Evolutionary conservation across 2,329 filamentous ascomycete genomes (phyloP).

Genomic region (Tolypocladium cylindrosporum): DNA sequence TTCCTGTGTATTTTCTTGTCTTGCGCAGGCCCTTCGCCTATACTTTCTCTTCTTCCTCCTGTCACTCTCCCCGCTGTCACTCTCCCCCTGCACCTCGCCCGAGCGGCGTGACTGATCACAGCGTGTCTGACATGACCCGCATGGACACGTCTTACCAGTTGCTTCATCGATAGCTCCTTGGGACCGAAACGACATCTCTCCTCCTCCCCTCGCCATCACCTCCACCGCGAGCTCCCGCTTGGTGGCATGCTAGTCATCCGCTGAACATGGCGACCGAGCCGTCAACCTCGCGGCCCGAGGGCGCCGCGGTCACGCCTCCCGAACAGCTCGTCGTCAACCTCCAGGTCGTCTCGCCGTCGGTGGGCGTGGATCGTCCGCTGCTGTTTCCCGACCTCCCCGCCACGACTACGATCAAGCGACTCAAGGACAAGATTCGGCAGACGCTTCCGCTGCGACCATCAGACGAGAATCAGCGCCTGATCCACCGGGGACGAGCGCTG

Average conservation of each 20-base stretch:
- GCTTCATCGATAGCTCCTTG: neutral
- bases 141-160: slow-evolving; percentile 1
- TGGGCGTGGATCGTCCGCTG: slow-evolving; percentile 40
- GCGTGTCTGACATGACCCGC: slow-evolving; percentile 8
- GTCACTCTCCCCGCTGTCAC: no score
- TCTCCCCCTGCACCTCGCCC: neutral
- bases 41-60: neutral
- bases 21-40: neutral
- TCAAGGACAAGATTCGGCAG: slow-evolving; percentile 50
- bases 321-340: slow-evolving; percentile 39
- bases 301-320: slow-evolving; percentile 11
- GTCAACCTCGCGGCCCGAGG: slow-evolving; percentile 15
- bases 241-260: slow-evolving; percentile 16
- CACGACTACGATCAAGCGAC: slow-evolving; percentile 42
- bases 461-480: slow-evolving; percentile 48
- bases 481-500: slow-evolving; percentile 49
- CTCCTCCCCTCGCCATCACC: neutral
- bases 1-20: neutral
- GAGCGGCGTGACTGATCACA: slow-evolving; percentile 1
- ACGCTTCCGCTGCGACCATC: slow-evolving; percentile 36
- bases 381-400: slow-evolving; percentile 37
- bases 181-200: neutral
- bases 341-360: slow-evolving; percentile 49
- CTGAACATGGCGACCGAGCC: slow-evolving; percentile 30
- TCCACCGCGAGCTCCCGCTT: neutral